These are phyloP conservation scores for Acanthamoeba healyi DNA, from an alignment of 208 protist genomes.

Conservation along the genomic window DNA sequence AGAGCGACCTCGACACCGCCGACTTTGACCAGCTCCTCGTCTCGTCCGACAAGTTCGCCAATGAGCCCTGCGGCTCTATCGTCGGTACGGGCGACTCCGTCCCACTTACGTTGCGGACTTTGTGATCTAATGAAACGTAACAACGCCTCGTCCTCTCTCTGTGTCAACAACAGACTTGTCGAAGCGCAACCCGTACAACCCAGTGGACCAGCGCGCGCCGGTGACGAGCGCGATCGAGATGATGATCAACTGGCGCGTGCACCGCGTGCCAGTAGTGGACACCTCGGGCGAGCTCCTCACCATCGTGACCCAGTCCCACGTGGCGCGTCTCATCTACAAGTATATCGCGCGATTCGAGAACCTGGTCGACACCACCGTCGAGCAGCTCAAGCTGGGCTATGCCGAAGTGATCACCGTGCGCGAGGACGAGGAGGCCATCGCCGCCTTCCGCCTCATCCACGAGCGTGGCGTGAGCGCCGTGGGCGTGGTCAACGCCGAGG, in stretches of 20 bases:
- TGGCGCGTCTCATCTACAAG: slow-evolving; percentile 63
- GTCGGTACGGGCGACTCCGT: slow-evolving; percentile 57
- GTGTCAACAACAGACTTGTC: slow-evolving; percentile 52
- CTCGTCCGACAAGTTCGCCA: slow-evolving; percentile 71
- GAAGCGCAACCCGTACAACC: slow-evolving; percentile 67
- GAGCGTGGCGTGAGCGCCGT: slow-evolving; percentile 66
- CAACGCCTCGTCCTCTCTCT: too few relatives aligned
- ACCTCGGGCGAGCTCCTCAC: slow-evolving; percentile 61
- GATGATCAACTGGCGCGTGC: slow-evolving; percentile 77
- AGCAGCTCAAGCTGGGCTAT: slow-evolving; percentile 15
- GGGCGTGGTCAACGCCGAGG: neutral
- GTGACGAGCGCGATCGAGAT: slow-evolving; percentile 71
- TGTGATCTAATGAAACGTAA: too few relatives aligned
- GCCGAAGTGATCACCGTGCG: slow-evolving; percentile 17
- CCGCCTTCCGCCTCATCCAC: slow-evolving; percentile 75
- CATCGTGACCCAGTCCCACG: slow-evolving; percentile 74
- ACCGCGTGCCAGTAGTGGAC: slow-evolving; percentile 76
- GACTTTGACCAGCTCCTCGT: slow-evolving; percentile 56
- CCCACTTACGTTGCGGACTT: too few relatives aligned
- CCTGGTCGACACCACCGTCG: neutral
- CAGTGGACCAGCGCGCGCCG: slow-evolving; percentile 76
- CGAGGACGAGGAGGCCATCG: slow-evolving; percentile 46
- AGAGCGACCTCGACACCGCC: slow-evolving; percentile 53
- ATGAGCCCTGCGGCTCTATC: slow-evolving; percentile 63
- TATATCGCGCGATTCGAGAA: neutral